Conservation (phyloP, 192 early-diverging fungal genomes). For the Entophlyctis luteolus region DNA sequence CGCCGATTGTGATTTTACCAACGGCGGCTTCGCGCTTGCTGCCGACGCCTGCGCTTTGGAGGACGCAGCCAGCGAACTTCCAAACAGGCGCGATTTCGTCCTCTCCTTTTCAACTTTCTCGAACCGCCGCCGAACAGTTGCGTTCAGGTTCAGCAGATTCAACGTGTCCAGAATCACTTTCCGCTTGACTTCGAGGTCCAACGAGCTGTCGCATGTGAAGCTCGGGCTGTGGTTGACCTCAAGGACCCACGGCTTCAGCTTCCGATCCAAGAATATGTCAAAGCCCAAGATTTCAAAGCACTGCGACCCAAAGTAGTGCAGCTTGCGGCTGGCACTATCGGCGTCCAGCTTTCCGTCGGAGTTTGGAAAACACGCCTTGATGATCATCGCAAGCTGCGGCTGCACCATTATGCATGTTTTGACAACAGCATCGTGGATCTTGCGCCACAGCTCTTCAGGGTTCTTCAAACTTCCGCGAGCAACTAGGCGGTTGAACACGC, state of each 20-base stretch:
- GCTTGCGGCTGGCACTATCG: too few species aligned
- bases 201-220: slow-evolving; percentile 54
- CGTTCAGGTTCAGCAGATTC: slow-evolving; percentile 39
- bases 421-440: slow-evolving; percentile 47
- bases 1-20: neutral
- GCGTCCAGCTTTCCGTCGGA: neutral
- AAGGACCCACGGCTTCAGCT: slow-evolving; percentile 58
- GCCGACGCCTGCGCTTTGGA: neutral
- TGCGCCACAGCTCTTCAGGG: slow-evolving; percentile 37
- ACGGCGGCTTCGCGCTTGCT: neutral
- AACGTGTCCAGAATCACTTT: slow-evolving; percentile 51
- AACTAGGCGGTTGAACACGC: slow-evolving; percentile 35
- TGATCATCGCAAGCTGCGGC: slow-evolving; percentile 42
- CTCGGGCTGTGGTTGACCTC: slow-evolving; percentile 62
- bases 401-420: slow-evolving; percentile 55
- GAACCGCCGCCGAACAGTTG: slow-evolving; percentile 26
- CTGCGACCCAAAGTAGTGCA: slow-evolving; percentile 22
- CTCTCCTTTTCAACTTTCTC: slow-evolving; percentile 37
- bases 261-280: slow-evolving; percentile 57
- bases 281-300: slow-evolving; percentile 65
- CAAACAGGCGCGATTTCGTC: slow-evolving; percentile 27
- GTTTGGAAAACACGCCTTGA: slow-evolving; percentile 47
- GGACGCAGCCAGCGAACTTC: too few species aligned
- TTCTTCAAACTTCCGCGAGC: slow-evolving; percentile 1
- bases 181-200: slow-evolving; percentile 51